Percentiles rank a stretch among this genome's conserved stretches.
Evolutionary conservation across 176 grass and related monocot species (phyloP).

Genomic region (Saccharum spontaneum): DNA sequence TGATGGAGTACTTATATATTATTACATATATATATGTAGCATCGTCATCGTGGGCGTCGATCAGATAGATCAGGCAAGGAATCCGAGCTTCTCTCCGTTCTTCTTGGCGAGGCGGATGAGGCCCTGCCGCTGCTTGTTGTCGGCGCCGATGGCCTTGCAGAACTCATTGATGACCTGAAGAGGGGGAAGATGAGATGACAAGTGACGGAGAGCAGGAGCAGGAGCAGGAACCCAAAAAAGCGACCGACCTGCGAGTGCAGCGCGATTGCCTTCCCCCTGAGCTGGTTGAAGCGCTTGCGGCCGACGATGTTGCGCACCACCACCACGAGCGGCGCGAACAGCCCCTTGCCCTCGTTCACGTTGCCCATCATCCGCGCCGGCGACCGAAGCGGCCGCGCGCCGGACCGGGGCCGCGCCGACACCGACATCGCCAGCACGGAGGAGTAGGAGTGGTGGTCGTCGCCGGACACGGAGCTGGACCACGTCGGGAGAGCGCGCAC

Average conservation of each 20-base stretch:
- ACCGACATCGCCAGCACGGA: conserved; percentile 23
- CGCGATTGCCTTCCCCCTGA: conserved; percentile 93
- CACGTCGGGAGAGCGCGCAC: conserved; percentile 50
- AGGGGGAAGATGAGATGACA: not conserved
- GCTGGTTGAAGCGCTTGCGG: conserved; percentile 88
- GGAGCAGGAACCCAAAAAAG: not conserved
- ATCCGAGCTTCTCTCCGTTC: conserved; percentile 97
- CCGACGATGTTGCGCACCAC: conserved; percentile 75
- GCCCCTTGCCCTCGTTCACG: conserved; percentile 91
- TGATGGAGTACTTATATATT: not conserved
- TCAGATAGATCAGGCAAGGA: conserved; percentile 62
- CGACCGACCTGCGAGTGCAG: conserved; percentile 80
- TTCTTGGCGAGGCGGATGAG: conserved; percentile 95
- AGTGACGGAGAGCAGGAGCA: not conserved
- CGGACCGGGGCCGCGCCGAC: conserved; percentile 7
- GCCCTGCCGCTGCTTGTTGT: conserved; percentile 88
- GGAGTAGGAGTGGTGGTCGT: conserved; percentile 18
- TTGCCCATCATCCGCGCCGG: conserved; percentile 73
- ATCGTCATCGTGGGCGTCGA: not conserved
- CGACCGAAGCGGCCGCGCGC: conserved; percentile 35
- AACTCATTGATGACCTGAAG: conserved; percentile 90
- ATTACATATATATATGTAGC: not conserved
- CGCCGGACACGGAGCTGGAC: conserved; percentile 60
- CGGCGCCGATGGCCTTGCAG: conserved; percentile 93
- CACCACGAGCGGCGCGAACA: conserved; percentile 82